phyloP scores from a whole-genome alignment of 495 filamentous ascomycete species.

The Poronia punctata region DNA sequence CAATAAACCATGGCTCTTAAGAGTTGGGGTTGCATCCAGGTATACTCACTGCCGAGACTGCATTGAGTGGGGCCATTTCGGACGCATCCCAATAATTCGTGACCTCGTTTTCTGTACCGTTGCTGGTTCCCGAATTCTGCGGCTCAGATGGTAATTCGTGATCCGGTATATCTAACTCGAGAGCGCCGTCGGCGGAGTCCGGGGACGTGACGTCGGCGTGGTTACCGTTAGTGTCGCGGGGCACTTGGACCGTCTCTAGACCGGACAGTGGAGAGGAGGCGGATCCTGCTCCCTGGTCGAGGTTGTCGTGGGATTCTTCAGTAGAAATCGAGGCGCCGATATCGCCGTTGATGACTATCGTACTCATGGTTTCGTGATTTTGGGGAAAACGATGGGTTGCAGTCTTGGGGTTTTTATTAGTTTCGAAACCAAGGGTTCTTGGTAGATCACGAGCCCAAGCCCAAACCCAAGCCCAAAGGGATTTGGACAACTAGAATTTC shows the following conservation, averaged over 20 bases:
- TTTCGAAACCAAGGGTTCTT: too few species aligned
- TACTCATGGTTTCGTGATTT: conserved; percentile 3
- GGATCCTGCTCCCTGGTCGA: neutral
- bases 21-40: conserved; percentile 9
- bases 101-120: conserved; percentile 21
- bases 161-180: conserved; percentile 18
- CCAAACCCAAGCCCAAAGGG: too few species aligned
- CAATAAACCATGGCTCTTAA: too few species aligned
- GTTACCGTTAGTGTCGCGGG: conserved; percentile 16
- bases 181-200: conserved; percentile 20
- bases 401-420: too few species aligned
- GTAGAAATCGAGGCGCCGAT: conserved; percentile 1
- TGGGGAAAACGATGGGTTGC: neutral
- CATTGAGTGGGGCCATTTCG: conserved; percentile 50
- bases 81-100: conserved; percentile 44
- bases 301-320: conserved; percentile 3
- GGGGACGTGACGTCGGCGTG: conserved; percentile 9
- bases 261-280: conserved; percentile 15
- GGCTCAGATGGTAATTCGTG: neutral
- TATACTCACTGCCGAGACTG: conserved; percentile 48
- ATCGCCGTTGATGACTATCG: conserved; percentile 6
- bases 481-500: too few species aligned
- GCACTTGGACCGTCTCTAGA: conserved; percentile 20
- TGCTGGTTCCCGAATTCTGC: conserved; percentile 8
- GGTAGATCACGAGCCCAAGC: too few species aligned